Evolutionary conservation across 805 yeast genomes (phyloP).

Genomic region (Pichia eremophila): DNA sequence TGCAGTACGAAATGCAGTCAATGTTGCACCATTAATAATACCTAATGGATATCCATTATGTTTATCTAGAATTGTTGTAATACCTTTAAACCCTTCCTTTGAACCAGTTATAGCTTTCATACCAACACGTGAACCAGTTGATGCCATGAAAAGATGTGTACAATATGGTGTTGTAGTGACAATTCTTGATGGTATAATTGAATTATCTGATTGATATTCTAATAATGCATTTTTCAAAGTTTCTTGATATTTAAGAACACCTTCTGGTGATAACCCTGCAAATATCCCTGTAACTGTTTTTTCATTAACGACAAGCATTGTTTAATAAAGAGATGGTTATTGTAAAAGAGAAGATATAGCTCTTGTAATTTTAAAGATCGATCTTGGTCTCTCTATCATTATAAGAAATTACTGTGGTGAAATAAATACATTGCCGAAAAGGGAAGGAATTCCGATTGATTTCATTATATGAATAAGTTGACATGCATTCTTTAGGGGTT

Average conservation of each 20-base stretch:
- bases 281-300: conserved; percentile 24
- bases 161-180: conserved; percentile 31
- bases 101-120: conserved; percentile 54
- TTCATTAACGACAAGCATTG: conserved; percentile 29
- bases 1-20: conserved; percentile 64
- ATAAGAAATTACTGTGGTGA: too few relatives aligned
- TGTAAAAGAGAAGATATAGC: too few relatives aligned
- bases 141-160: conserved; percentile 57
- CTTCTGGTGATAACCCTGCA: conserved; percentile 16
- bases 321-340: too few relatives aligned
- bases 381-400: too few relatives aligned
- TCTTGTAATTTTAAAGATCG: too few relatives aligned
- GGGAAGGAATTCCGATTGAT: too few relatives aligned
- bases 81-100: conserved; percentile 49
- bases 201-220: conserved; percentile 34
- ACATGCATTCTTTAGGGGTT: too few relatives aligned
- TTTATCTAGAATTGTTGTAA: conserved; percentile 41
- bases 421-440: too few relatives aligned
- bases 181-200: conserved; percentile 46
- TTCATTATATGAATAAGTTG: too few relatives aligned
- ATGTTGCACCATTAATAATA: conserved; percentile 44
- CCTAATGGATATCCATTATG: conserved; percentile 43
- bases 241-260: conserved; percentile 28
- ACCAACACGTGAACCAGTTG: conserved; percentile 48
- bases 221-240: conserved; percentile 30